Percentiles rank a stretch among this genome's conserved stretches.
phyloP scores from a whole-genome alignment of 208 protist species.

The Leptomonas pyrrhocoris region DNA sequence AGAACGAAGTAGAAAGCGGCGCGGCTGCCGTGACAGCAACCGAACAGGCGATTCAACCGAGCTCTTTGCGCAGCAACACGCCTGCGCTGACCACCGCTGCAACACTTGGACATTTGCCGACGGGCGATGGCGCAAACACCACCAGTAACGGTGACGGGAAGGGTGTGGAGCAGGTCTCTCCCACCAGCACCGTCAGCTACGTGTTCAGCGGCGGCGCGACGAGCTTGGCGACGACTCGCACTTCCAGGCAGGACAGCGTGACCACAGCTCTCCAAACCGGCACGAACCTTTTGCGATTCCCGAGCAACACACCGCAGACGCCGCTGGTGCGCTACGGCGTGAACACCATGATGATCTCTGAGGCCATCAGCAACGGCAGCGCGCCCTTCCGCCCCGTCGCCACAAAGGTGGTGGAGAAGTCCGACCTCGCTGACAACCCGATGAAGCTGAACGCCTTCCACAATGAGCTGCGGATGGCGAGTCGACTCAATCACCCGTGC shows the following conservation, averaged over 20 bases:
- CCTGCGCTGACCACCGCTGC: background rate
- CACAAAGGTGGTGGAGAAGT: conserved; percentile 75
- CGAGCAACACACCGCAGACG: conserved; percentile 8
- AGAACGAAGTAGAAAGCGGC: background rate
- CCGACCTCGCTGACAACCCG: conserved; percentile 41
- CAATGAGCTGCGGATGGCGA: conserved; percentile 69
- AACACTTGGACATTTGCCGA: background rate
- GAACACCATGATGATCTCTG: conserved; percentile 16
- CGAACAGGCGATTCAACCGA: background rate
- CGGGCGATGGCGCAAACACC: background rate
- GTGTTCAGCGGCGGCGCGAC: conserved; percentile 13
- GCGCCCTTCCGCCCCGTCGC: conserved; percentile 63
- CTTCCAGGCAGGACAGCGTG: conserved; percentile 8
- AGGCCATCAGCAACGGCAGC: conserved; percentile 16
- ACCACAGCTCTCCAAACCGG: background rate
- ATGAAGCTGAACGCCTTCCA: conserved; percentile 56
- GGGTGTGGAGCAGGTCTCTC: conserved; percentile 9
- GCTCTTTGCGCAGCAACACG: background rate
- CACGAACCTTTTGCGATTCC: conserved; percentile 14
- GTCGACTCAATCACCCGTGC: conserved; percentile 65
- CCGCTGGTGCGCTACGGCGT: conserved; percentile 14
- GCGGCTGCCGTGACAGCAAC: background rate
- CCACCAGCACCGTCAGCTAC: conserved; percentile 15
- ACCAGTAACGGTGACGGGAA: background rate
- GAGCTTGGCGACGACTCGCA: background rate